These are phyloP conservation scores for Fusarium illudens DNA, from an alignment of 2,329 filamentous ascomycete genomes.

Conservation along the genomic window DNA sequence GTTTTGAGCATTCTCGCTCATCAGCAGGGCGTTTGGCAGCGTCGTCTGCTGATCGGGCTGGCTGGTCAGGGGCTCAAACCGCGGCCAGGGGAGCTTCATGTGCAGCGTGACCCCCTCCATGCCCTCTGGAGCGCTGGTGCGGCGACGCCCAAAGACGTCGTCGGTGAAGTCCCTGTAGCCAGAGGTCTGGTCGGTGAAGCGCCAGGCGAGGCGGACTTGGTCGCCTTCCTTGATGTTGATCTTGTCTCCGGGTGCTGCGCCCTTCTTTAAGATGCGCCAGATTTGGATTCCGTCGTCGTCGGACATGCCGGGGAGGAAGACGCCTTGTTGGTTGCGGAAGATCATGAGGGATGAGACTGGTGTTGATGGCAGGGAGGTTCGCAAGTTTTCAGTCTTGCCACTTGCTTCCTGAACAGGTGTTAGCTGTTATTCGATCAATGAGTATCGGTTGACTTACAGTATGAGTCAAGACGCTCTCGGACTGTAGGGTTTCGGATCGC, in stretches of 20 bases:
- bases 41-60: background rate
- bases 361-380: background rate
- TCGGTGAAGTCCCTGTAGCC: slow-evolving; percentile 6
- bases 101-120: background rate
- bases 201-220: background rate
- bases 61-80: background rate
- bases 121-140: background rate
- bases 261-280: slow-evolving; percentile 7
- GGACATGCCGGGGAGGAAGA: slow-evolving; percentile 6
- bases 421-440: background rate
- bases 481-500: background rate
- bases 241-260: background rate
- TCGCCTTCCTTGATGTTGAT: background rate
- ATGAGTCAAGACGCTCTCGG: background rate
- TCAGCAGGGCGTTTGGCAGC: background rate
- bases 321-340: slow-evolving; percentile 8
- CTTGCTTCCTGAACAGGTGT: background rate
- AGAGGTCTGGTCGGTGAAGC: slow-evolving; percentile 1
- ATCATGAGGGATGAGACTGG: background rate
- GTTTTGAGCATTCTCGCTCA: background rate
- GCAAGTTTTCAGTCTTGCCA: background rate
- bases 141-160: background rate
- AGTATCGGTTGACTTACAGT: background rate
- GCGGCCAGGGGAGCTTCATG: slow-evolving; percentile 13
- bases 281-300: background rate